A percentile compares a stretch with the other conserved stretches of the same genome.
phyloP scores from a whole-genome alignment of 129 eudicot species.

The Flaveria linearis region DNA sequence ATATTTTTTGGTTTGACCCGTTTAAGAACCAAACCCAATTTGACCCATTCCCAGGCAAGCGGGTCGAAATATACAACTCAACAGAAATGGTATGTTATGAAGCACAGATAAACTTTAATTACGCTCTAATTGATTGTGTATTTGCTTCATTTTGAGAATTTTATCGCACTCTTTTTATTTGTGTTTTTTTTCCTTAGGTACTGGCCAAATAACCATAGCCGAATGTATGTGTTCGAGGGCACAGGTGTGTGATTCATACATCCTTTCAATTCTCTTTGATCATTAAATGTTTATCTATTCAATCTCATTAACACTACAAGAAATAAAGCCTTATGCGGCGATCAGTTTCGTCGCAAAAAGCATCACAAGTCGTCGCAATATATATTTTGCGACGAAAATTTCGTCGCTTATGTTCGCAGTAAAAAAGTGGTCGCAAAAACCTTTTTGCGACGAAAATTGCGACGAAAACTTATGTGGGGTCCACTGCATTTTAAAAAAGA shows the following conservation, averaged over 20 bases:
- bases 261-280: neutral
- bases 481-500: too few relatives aligned
- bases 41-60: neutral
- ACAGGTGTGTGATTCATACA: constrained; percentile 55
- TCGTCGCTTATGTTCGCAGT: too few relatives aligned
- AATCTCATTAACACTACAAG: constrained; percentile 13
- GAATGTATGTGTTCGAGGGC: constrained; percentile 88
- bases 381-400: too few relatives aligned
- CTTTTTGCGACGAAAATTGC: too few relatives aligned
- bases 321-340: too few relatives aligned
- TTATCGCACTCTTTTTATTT: neutral
- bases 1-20: neutral
- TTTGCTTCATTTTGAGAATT: constrained; percentile 7
- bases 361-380: too few relatives aligned
- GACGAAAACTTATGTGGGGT: too few relatives aligned
- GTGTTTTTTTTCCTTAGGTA: constrained; percentile 33
- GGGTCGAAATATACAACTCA: neutral
- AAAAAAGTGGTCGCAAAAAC: too few relatives aligned
- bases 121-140: neutral
- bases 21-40: neutral
- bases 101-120: neutral
- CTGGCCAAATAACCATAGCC: constrained; percentile 90
- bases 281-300: neutral
- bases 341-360: too few relatives aligned
- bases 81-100: neutral